Evolutionary conservation across 2,329 filamentous ascomycete species (phyloP).

Genomic region (Trichophyton simii): DNA sequence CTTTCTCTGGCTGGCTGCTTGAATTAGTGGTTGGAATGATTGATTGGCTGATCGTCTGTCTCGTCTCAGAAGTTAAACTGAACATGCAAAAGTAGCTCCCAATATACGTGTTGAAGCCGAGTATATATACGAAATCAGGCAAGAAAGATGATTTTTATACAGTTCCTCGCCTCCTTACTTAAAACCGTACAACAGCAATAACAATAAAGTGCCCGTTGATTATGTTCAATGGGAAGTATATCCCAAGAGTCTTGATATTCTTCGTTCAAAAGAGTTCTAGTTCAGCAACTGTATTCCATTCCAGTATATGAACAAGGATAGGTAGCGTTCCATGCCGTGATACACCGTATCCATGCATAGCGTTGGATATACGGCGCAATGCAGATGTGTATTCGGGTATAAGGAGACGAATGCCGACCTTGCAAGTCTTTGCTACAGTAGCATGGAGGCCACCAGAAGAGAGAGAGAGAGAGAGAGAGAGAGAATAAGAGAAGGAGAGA

Average conservation of each 20-base stretch:
- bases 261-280: slow-evolving; percentile 4
- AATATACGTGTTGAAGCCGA: background rate
- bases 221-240: too few species aligned
- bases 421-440: slow-evolving; percentile 21
- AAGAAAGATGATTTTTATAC: too few species aligned
- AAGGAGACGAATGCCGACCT: slow-evolving; percentile 12
- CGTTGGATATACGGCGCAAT: slow-evolving; percentile 24
- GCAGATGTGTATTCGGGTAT: slow-evolving; percentile 16
- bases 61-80: too few species aligned
- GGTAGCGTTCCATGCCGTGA: slow-evolving; percentile 25
- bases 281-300: slow-evolving; percentile 21
- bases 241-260: too few species aligned
- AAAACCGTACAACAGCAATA: too few species aligned
- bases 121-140: too few species aligned
- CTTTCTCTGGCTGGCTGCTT: background rate
- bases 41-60: background rate
- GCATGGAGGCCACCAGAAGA: slow-evolving; percentile 17
- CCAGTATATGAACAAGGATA: slow-evolving; percentile 21
- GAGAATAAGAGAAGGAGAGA: background rate
- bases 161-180: too few species aligned
- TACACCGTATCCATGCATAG: slow-evolving; percentile 23
- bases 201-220: too few species aligned
- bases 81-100: background rate
- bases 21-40: background rate
- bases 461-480: slow-evolving; percentile 17